Base-by-base conservation (phyloP, 257 asterid genomes). In the Solanum appendiculatum region DNA sequence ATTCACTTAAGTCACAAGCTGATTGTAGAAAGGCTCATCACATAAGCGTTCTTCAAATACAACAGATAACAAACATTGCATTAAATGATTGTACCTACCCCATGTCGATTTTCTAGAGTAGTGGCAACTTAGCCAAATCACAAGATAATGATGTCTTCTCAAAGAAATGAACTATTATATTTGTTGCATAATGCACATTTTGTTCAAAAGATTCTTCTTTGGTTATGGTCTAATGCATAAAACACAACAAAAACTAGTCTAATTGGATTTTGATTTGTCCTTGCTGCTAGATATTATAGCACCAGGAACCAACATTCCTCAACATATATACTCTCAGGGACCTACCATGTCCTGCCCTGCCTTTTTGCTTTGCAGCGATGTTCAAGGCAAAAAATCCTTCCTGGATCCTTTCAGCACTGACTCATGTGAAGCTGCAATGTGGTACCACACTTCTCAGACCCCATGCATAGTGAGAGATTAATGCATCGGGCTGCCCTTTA, bases 291-390 rank as follows among this genome's bases (percentile, higher is more conserved):
- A 94, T 87, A 90, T 94, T 58, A 89, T 94, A 33, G 98, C 98
- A 84, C 97, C 96, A 81, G 85, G 90, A 92, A 15, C 88, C 89
- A 10, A 91, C 93, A 0, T 75, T 60, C 80, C 94, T 91, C 86
- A 37, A 90, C 93, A 68, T 54, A 56, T 56, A 54, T 95, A 64
- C 86, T 93, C 69, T 95, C 98, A 0, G 98, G 95, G 40, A 96
- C 98, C 98, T 25, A 95, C 98, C 73, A 93, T 94, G 98, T 74
- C 98, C 14, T 93, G 94, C 88, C 98, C 98, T 5, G 94, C 69
- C 95, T 92, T 42, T 92, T 96, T 0, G 98, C 1, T 89, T 96
- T 39, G 98, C 92, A 13, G 99, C 94, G 11, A 11, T 85, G 0
- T 90, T 96, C 70, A 95, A 91, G 89, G 90, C 94, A 64, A 93